Base-by-base conservation (phyloP, 2,329 filamentous ascomycete species). In the Pseudopithomyces chartarum region DNA sequence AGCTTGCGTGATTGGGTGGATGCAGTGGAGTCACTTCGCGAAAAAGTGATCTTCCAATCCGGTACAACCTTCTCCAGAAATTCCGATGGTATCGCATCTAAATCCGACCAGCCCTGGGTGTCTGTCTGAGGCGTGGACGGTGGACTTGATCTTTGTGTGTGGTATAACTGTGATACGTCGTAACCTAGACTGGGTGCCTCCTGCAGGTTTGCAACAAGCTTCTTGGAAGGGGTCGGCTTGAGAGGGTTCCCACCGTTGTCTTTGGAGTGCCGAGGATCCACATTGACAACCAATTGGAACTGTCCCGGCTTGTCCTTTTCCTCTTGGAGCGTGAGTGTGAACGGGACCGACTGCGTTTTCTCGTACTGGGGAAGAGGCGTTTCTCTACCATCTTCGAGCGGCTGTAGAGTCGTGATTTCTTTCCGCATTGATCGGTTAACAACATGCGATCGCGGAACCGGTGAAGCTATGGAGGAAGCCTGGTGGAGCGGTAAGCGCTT, bases 61-160 rank as follows among this genome's bases (percentile, higher is more conserved):
- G 69, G 69, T 22, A 69, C 69, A 2, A 71, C 68, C 45, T 67
- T 71, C 15, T 68, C 52, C 1, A 72, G 60, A 40, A 72, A 72
- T 5, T 70, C 68, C 3, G 66, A 56, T 20, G 65, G 68, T 34
- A 72, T 61, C 20, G 68, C 63, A 38, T 67, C 65, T 13, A 72
- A 53, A 46, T 72, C 68, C 5, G 67, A 62, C 69, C 69, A 72
- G 32, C 58, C 69, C 38, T 70, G 65, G 23, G 52, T 58, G 2
- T 72, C 69, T 13, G 63, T 47, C 20, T 66, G 58, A 8, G 67
- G 69, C 23, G 61, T 70, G 10, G 52, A 58, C 8, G 69, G 65
- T 13, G 67, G 67, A 38, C 68, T 71, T 2, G 62, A 63, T 33
- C 64, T 65, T 44, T 57, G 59, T 3, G 62, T 66, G 8, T 62